Evolutionary conservation across 352 stramenopile species (phyloP).

Genomic region (Globisporangium viniferum): DNA sequence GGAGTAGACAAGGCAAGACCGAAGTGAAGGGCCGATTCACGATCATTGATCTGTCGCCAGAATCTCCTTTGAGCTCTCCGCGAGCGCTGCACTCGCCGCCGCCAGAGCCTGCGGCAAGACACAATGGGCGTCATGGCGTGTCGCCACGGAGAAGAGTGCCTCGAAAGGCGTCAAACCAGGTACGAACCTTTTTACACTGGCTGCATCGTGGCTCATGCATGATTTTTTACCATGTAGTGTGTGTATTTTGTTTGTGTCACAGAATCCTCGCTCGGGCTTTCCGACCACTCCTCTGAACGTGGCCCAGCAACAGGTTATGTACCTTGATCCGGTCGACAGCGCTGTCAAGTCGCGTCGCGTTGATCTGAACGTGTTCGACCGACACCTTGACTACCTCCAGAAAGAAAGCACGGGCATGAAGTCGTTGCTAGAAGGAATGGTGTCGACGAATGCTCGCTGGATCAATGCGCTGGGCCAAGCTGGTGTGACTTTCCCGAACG

Average conservation of each 20-base stretch:
- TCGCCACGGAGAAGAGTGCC: slow-evolving; percentile 17
- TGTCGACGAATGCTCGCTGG: slow-evolving; percentile 70
- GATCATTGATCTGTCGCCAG: slow-evolving; percentile 75
- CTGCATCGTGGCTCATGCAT: background rate
- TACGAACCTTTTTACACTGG: background rate
- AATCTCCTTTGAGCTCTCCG: slow-evolving; percentile 35
- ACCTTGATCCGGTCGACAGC: slow-evolving; percentile 15
- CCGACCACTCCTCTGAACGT: slow-evolving; percentile 11
- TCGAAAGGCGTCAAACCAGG: slow-evolving; percentile 8
- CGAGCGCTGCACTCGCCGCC: slow-evolving; percentile 1
- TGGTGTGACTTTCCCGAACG: slow-evolving; percentile 19
- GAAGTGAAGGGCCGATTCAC: slow-evolving; percentile 76
- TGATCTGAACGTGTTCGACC: slow-evolving; percentile 56
- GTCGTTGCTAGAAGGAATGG: slow-evolving; percentile 58
- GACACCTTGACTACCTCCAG: slow-evolving; percentile 65
- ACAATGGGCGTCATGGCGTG: slow-evolving; percentile 23
- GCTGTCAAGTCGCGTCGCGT: slow-evolving; percentile 22
- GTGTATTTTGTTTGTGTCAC: slow-evolving; percentile 5
- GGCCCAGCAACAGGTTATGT: slow-evolving; percentile 8
- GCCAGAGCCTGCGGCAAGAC: slow-evolving; percentile 15
- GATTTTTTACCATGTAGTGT: background rate
- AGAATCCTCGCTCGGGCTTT: slow-evolving; percentile 20
- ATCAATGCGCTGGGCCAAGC: slow-evolving; percentile 47
- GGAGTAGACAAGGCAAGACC: slow-evolving; percentile 51
- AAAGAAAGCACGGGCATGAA: slow-evolving; percentile 73